phyloP scores from a whole-genome alignment of 2,329 filamentous ascomycete genomes.

The Verticillium tricorpus region DNA sequence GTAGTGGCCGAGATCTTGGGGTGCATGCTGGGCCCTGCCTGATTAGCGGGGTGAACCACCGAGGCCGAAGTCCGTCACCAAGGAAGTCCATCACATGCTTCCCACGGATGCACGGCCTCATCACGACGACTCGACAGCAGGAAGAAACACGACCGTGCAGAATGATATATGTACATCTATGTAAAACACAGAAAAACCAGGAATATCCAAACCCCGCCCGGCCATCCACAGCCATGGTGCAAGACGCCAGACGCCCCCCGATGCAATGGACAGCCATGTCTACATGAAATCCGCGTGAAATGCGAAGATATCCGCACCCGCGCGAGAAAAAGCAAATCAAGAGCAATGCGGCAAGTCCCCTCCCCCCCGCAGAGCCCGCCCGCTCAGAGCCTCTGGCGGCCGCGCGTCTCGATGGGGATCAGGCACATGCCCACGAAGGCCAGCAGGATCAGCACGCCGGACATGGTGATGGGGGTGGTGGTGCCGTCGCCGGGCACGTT shows the following conservation, averaged over 20 bases:
- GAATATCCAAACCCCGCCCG: not conserved
- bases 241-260: not conserved
- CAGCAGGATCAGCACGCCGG: conserved; percentile 50
- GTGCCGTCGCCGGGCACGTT: conserved; percentile 54
- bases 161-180: not conserved
- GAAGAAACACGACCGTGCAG: not conserved
- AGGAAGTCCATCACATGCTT: not conserved
- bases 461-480: conserved; percentile 53
- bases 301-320: not conserved
- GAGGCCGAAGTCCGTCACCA: too few relatives aligned
- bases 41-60: not conserved
- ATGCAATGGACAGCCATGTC: not conserved
- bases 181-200: not conserved
- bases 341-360: too few relatives aligned
- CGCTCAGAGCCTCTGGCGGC: conserved; percentile 48
- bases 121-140: not conserved
- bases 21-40: not conserved
- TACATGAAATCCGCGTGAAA: not conserved
- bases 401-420: conserved; percentile 60
- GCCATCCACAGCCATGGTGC: not conserved
- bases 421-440: conserved; percentile 56
- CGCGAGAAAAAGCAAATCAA: not conserved
- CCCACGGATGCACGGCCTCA: too few relatives aligned
- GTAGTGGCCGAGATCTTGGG: not conserved
- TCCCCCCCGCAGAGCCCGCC: too few relatives aligned